Evolutionary conservation across 2,329 filamentous ascomycete genomes (phyloP), one percentile per base, ranked within the genome.

Genomic region (Phialophora macrospora): DNA sequence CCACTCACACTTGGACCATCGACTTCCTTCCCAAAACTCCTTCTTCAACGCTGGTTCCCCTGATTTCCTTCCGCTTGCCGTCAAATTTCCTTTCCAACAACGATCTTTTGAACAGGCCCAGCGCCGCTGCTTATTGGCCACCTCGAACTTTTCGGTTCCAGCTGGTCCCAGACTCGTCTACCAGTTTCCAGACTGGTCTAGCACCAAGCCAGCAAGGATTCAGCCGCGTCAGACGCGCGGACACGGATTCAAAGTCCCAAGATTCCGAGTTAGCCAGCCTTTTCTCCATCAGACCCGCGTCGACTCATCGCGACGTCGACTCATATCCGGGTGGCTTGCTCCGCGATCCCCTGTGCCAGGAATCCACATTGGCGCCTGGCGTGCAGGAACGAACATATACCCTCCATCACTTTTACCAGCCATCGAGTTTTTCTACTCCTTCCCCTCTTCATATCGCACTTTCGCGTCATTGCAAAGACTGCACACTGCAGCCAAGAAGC

Each of bases 51-150:
- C 55, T 60, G 62, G 61, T 68, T 68, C 60, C 67, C 67, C 67
- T 66, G 60, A 66, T 62, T 55, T 66, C 66, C 64, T 61, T 51
- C 52, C 58, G 54, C 63, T 57, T 57, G 63, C 52, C 55, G 56
- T 65, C 67, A 69, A 51, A 67, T 66, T 55, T 67, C 67, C 55
- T 46, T 61, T 63, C 65, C 67, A 62, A 63, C 62, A 57, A 44
- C 60, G 34, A 66, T 48, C 61, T 65, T 52, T 63, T 60, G 52
- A 30, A 57, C 30, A 26, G 28, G 28, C 41, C 26, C 59, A 55
- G 51, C 54, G 30, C 52, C 38, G 38, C 55, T 54, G 54, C 60
- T 48, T 12, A 66, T 67, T 69, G 65, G 67, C 60, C 63, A 63
- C 28, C 49, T 54, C 55, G 28, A 34, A 41, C 59, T 26, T 60